Conservation (phyloP, 768 basidiomycete species). For the Phanerochaete sordida region DNA sequence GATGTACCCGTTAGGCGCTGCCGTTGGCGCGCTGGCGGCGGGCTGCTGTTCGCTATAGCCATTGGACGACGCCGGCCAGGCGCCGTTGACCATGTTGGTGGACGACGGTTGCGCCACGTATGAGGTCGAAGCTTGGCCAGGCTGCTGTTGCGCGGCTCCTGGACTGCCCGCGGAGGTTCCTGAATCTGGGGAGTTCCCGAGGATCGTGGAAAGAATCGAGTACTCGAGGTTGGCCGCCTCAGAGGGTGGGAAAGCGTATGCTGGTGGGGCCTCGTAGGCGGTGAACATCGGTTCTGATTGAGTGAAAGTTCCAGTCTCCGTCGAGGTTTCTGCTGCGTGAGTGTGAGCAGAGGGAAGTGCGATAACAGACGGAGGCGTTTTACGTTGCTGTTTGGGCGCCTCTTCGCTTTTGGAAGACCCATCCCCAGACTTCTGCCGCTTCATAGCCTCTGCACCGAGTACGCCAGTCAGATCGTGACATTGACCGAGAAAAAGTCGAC, state of each 20-base stretch:
- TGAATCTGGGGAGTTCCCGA: constrained; percentile 46
- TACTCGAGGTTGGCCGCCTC: constrained; percentile 94
- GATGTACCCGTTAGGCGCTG: constrained; percentile 13
- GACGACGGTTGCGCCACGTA: constrained; percentile 15
- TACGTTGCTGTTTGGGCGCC: constrained; percentile 18
- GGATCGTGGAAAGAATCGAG: constrained; percentile 88
- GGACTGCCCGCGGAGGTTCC: constrained; percentile 16
- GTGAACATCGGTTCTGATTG: constrained; percentile 60
- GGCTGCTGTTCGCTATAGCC: constrained; percentile 26
- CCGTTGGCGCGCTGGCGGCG: constrained; percentile 8
- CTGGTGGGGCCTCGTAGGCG: constrained; percentile 46
- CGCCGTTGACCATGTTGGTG: constrained; percentile 25
- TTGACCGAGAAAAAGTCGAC: constrained; percentile 24
- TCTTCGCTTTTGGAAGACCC: constrained; percentile 21
- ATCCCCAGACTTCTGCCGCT: constrained; percentile 30
- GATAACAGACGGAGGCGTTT: constrained; percentile 1
- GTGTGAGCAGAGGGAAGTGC: not conserved
- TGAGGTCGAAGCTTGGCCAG: constrained; percentile 5
- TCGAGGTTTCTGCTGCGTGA: not conserved
- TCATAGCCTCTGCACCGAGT: constrained; percentile 35
- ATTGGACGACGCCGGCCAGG: constrained; percentile 28
- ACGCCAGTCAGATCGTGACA: not conserved
- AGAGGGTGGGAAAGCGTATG: constrained; percentile 63
- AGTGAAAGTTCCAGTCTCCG: constrained; percentile 18
- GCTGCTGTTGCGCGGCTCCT: constrained; percentile 6